Base-by-base conservation (phyloP, 768 basidiomycete genomes). In the Rhizopogon vesiculosus region DNA sequence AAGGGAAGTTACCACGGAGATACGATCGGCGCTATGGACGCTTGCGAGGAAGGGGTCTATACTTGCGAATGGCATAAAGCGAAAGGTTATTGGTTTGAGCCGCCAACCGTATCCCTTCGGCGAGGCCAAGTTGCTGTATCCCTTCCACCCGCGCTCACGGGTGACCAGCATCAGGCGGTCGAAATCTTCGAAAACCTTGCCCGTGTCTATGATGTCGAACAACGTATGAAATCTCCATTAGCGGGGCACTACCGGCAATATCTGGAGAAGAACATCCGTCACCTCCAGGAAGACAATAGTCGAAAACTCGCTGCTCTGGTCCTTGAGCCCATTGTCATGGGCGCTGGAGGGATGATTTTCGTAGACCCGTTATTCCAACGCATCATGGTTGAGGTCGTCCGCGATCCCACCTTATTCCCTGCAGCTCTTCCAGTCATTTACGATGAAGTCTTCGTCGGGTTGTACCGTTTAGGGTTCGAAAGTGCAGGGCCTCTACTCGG, bases 21-120 rank as follows among this genome's bases (percentile, higher is more conserved):
- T 69, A 98, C 96, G 12, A 95, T 98, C 58, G 96, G 96, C 0
- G 87, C 88, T 2, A 98, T 98, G 96, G 92, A 98, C 61, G 95
- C 96, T 7, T 89, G 85, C 59, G 87, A 90, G 65, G 91, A 95
- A 63, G 89, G 91, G 8, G 87, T 95, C 2, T 98, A 89, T 69
- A 89, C 89, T 1, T 97, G 93, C 61, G 96, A 98, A 69, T 98
- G 96, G 95, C 94, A 98, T 68, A 74, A 87, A 53, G 87, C 92
- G 6, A 87, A 92, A 65, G 96, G 96, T 0, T 87, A 82, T 63
- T 98, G 96, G 96, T 84, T 98, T 62, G 92, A 95, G 9, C 86
- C 94, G 7, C 94, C 96, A 0, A 84, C 83, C 2, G 78, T 98
- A 16, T 76, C 81, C 3, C 80, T 93, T 56, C 79, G 80, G 59